phyloP scores from a whole-genome alignment of 1,139 yeast species.

The Yamadazyma siamensis region DNA sequence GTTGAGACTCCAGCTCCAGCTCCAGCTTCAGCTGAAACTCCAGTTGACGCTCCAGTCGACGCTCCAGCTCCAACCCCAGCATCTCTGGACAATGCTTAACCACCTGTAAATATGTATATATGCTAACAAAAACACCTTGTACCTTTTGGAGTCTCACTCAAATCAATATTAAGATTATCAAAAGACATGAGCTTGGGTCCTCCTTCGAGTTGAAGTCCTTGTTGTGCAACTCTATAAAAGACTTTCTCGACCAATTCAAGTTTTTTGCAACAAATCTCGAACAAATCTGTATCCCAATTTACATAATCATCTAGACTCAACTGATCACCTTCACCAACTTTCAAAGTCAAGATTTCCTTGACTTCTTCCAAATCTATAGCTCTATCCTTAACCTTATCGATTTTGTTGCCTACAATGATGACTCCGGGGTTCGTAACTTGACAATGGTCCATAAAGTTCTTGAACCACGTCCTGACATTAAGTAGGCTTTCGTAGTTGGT shows the following conservation, averaged over 20 bases:
- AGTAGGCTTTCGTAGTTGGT: conserved; percentile 54
- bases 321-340: conserved; percentile 10
- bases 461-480: conserved; percentile 50
- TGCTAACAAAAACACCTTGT: conserved; percentile 5
- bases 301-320: conserved; percentile 32
- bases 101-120: conserved; percentile 7
- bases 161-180: conserved; percentile 37
- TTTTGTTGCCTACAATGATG: conserved; percentile 54
- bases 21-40: background rate
- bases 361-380: conserved; percentile 43
- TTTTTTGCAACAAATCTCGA: conserved; percentile 44
- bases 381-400: conserved; percentile 37
- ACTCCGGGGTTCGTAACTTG: conserved; percentile 49
- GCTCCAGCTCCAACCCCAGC: conserved; percentile 12
- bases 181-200: conserved; percentile 35
- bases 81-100: conserved; percentile 2
- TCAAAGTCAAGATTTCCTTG: conserved; percentile 33
- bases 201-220: conserved; percentile 29
- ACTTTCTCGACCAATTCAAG: conserved; percentile 35
- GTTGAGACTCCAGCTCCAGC: background rate
- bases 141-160: background rate
- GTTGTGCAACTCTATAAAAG: conserved; percentile 42
- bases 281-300: conserved; percentile 36
- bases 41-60: background rate
- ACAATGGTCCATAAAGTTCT: conserved; percentile 49